These are phyloP conservation scores for Aaosphaeria arxii DNA, from an alignment of 2,329 filamentous ascomycete genomes.

Conservation along the genomic window DNA sequence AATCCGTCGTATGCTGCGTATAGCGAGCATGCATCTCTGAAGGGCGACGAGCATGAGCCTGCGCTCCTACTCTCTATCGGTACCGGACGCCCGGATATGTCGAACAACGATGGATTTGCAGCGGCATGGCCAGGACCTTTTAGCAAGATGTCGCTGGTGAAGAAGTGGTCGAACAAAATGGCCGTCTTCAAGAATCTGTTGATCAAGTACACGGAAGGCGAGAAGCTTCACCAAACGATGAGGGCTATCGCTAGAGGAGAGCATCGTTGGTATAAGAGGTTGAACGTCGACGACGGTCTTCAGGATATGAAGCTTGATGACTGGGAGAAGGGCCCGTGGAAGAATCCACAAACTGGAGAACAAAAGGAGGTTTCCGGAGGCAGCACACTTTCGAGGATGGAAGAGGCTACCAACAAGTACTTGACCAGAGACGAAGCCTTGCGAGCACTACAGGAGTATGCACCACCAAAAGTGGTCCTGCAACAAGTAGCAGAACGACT, in stretches of 20 bases:
- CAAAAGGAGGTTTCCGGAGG: conserved; percentile 38
- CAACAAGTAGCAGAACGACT: conserved; percentile 48
- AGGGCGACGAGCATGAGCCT: conserved; percentile 42
- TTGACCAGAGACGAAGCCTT: conserved; percentile 38
- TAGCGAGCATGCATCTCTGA: conserved; percentile 46
- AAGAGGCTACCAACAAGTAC: conserved; percentile 41
- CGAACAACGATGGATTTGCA: conserved; percentile 42
- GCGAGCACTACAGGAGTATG: conserved; percentile 35
- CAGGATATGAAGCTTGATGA: conserved; percentile 47
- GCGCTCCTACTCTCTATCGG: conserved; percentile 37
- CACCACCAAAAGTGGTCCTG: conserved; percentile 43
- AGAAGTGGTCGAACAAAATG: conserved; percentile 47
- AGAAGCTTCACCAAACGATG: conserved; percentile 48
- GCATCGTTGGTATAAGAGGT: conserved; percentile 50
- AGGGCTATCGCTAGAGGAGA: conserved; percentile 46
- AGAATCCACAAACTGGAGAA: conserved; percentile 25
- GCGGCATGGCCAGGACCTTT: conserved; percentile 46
- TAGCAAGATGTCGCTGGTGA: conserved; percentile 38
- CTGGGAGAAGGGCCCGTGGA: conserved; percentile 44
- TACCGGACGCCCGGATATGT: not conserved
- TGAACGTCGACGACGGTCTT: conserved; percentile 47
- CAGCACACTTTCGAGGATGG: conserved; percentile 44
- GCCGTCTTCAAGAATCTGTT: conserved; percentile 50
- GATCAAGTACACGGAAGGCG: conserved; percentile 53
- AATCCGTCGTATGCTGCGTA: conserved; percentile 49